Conservation (phyloP, 371 early-diverging fungal species). For the Parasitella parasitica region DNA sequence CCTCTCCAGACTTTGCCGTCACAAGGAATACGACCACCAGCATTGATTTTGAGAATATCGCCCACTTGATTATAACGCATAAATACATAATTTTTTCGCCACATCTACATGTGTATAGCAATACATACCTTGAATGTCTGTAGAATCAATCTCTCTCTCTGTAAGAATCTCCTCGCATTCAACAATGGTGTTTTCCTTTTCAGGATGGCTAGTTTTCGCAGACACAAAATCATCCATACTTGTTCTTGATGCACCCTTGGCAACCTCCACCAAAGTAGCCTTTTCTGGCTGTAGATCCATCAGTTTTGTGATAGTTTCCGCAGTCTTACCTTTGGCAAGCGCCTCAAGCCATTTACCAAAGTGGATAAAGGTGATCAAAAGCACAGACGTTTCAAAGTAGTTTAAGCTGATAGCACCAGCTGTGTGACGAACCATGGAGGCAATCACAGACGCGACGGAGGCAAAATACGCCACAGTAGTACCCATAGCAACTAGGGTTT, state of each 20-base stretch:
- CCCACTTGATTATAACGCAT: too few relatives aligned
- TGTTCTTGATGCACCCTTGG: not conserved
- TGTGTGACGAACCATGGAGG: slow-evolving; percentile 45
- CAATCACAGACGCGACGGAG: slow-evolving; percentile 55
- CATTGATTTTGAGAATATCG: slow-evolving; percentile 62
- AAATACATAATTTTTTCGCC: too few relatives aligned
- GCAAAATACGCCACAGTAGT: slow-evolving; percentile 66
- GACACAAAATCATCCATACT: not conserved
- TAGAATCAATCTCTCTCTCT: slow-evolving; percentile 42
- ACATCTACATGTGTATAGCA: not conserved
- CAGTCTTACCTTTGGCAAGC: slow-evolving; percentile 69
- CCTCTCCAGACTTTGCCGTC: slow-evolving; percentile 71
- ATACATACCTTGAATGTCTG: slow-evolving; percentile 49
- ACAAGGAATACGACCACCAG: slow-evolving; percentile 69
- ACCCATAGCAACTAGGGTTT: slow-evolving; percentile 67
- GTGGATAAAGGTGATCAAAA: slow-evolving; percentile 67
- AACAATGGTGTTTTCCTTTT: not conserved
- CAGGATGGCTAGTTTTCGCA: not conserved
- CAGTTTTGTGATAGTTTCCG: slow-evolving; percentile 67
- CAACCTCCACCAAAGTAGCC: slow-evolving; percentile 48
- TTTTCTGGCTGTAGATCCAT: slow-evolving; percentile 69
- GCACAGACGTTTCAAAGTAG: slow-evolving; percentile 70
- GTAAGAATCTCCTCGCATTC: slow-evolving; percentile 13
- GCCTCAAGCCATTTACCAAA: slow-evolving; percentile 74
- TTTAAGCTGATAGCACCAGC: slow-evolving; percentile 38